phyloP scores from a whole-genome alignment of 2,329 filamentous ascomycete species.

The Cladorrhinum sp. region DNA sequence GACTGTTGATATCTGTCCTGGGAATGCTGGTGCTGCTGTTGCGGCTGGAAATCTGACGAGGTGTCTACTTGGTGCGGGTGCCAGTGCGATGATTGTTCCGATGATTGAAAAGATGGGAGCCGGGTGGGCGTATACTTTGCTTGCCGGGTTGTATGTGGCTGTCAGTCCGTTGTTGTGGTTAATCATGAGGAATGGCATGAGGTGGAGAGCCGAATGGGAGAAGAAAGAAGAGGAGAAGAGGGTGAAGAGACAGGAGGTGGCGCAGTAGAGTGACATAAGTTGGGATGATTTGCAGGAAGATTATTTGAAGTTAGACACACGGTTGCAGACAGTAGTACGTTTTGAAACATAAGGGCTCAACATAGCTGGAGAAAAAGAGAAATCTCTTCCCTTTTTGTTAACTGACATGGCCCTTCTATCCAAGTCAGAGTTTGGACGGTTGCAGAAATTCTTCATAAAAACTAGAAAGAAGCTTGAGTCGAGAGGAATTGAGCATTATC shows the following conservation, averaged over 20 bases:
- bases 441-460: too few species aligned
- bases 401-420: too few species aligned
- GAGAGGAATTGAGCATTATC: too few species aligned
- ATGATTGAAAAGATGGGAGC: constrained; percentile 49
- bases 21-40: constrained; percentile 49
- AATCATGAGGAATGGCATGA: constrained; percentile 41
- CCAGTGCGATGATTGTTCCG: constrained; percentile 48
- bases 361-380: too few species aligned
- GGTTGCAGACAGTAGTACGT: too few species aligned
- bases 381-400: too few species aligned
- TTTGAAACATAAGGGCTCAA: too few species aligned
- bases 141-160: constrained; percentile 41
- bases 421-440: too few species aligned
- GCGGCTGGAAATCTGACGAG: constrained; percentile 56
- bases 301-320: too few species aligned
- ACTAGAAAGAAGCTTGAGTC: too few species aligned
- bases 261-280: too few species aligned
- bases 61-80: constrained; percentile 52
- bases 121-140: constrained; percentile 50
- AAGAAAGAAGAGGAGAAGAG: constrained; percentile 28
- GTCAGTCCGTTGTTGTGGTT: constrained; percentile 39
- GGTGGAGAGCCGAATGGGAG: constrained; percentile 40
- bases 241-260: constrained; percentile 7
- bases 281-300: too few species aligned
- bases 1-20: constrained; percentile 53